These are phyloP conservation scores for Solanum piurae DNA, from an alignment of 257 asterid genomes.

Conservation along the genomic window DNA sequence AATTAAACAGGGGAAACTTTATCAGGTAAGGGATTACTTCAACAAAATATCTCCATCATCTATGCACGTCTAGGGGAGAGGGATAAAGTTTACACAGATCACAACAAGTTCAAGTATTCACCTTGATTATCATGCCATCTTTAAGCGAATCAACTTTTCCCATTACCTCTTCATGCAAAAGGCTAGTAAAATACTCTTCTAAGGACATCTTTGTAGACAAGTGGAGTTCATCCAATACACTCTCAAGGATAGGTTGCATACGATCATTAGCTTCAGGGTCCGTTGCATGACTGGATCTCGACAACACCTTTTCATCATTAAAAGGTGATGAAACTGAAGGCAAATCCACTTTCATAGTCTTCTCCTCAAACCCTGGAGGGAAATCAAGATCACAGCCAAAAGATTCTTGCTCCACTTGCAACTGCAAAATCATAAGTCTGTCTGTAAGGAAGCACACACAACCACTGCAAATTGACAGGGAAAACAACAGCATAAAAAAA, in stretches of 20 bases:
- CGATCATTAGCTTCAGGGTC: slow-evolving; percentile 13
- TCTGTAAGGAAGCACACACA: slow-evolving; percentile 9
- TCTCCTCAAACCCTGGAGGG: slow-evolving; percentile 73
- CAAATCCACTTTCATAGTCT: slow-evolving; percentile 19
- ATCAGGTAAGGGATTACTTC: neutral
- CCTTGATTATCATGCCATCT: slow-evolving; percentile 34
- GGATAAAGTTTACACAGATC: neutral
- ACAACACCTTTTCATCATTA: slow-evolving; percentile 16
- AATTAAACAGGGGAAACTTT: neutral
- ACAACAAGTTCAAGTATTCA: slow-evolving; percentile 7
- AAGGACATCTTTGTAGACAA: slow-evolving; percentile 45
- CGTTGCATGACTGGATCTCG: slow-evolving; percentile 3
- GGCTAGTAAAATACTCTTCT: slow-evolving; percentile 24
- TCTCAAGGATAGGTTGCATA: slow-evolving; percentile 39
- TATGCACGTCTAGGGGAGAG: neutral
- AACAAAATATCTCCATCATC: neutral
- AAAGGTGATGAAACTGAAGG: slow-evolving; percentile 13
- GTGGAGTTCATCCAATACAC: slow-evolving; percentile 56
- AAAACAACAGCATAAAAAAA: slow-evolving; percentile 6
- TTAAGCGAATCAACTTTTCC: slow-evolving; percentile 23
- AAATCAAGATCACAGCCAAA: slow-evolving; percentile 41
- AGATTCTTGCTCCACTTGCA: slow-evolving; percentile 33
- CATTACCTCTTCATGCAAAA: slow-evolving; percentile 60
- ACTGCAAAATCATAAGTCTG: slow-evolving; percentile 30
- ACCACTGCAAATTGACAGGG: slow-evolving; percentile 2